Evolutionary conservation across 2,329 filamentous ascomycete species (phyloP), one percentile per base, ranked within the genome.

Genomic region (Rhexocercosporidium sp.): DNA sequence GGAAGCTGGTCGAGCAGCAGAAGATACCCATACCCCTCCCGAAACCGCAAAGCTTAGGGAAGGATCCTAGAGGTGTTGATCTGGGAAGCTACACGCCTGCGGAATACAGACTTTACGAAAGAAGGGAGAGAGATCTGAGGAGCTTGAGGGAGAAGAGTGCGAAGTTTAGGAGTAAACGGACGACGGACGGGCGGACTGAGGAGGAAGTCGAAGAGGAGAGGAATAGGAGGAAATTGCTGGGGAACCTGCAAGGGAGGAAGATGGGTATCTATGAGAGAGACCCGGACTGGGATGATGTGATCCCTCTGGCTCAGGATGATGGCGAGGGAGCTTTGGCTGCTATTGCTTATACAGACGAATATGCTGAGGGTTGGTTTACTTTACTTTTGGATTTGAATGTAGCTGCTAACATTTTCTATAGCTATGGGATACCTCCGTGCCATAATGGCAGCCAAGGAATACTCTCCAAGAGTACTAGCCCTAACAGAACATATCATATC

Each of bases 351-450:
- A 88, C 91, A 2, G 89, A 93, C 37, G 91, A 96, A 71, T 99
- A 99, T 79, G 88, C 90, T 70, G 94, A 97, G 82, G 85, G 88
- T 90, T 79, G 25, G 60, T 46, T 18, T 65, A 20, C 29, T 39
- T 20, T 29, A 31, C n/a, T 12, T 20, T 22, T 65, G 59, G 27
- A 57, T 56, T 29, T 25, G 4, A 34, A 47, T 31, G 25, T 16
- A 61, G 22, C 27, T 20, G 20, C 54, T 70, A 63, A 65, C 22
- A 29, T 62, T 6, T 18, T 59, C 0, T 46, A 46, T 53, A 90
- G 94, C 93, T 56, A 96, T 97, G 81, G 90, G 92, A 53, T 99
- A 98, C 80, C 88, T 99, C 62, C 92, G 96, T 69, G 94, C 96
- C 69, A 87, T 97, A 73, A 99, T 99, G 95, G 92, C 92, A 16